A percentile compares a stretch with the other conserved stretches of the same genome.
Evolutionary conservation across 768 basidiomycete species (phyloP).

Genomic region (Tulasnella sp.): DNA sequence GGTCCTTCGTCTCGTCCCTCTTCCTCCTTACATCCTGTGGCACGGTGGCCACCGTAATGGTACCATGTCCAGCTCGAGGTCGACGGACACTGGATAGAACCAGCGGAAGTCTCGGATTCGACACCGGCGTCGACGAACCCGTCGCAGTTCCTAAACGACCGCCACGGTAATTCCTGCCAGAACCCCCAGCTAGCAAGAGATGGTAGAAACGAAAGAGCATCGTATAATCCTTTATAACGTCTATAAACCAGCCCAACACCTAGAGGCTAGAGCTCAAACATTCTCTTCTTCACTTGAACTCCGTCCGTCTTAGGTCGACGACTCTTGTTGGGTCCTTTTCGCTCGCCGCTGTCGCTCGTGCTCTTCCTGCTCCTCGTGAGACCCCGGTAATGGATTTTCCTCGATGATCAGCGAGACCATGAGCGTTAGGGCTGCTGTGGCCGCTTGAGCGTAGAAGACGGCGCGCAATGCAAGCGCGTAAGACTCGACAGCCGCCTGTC

Average conservation of each 20-base stretch:
- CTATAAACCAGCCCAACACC: background rate
- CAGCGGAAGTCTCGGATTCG: background rate
- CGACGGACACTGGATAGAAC: constrained; percentile 29
- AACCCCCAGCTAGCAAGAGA: background rate
- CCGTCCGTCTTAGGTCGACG: background rate
- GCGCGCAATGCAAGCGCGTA: constrained; percentile 72
- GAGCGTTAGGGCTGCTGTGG: constrained; percentile 56
- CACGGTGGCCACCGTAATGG: constrained; percentile 65
- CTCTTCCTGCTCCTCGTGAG: constrained; percentile 53
- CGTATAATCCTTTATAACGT: background rate
- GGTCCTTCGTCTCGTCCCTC: constrained; percentile 66
- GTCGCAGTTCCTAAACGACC: background rate
- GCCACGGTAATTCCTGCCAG: background rate
- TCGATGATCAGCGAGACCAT: constrained; percentile 62
- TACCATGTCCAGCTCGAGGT: constrained; percentile 72
- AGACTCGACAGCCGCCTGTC: constrained; percentile 59
- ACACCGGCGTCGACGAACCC: background rate
- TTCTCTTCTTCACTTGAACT: background rate
- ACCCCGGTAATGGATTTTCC: constrained; percentile 35
- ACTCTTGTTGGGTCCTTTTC: background rate
- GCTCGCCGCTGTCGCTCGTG: constrained; percentile 33
- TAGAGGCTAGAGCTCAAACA: background rate
- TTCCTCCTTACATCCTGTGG: constrained; percentile 76
- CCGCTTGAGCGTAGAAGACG: constrained; percentile 75
- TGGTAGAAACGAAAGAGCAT: background rate